Base-by-base conservation (phyloP, 2,329 filamentous ascomycete species). In the Neonectria sp. region DNA sequence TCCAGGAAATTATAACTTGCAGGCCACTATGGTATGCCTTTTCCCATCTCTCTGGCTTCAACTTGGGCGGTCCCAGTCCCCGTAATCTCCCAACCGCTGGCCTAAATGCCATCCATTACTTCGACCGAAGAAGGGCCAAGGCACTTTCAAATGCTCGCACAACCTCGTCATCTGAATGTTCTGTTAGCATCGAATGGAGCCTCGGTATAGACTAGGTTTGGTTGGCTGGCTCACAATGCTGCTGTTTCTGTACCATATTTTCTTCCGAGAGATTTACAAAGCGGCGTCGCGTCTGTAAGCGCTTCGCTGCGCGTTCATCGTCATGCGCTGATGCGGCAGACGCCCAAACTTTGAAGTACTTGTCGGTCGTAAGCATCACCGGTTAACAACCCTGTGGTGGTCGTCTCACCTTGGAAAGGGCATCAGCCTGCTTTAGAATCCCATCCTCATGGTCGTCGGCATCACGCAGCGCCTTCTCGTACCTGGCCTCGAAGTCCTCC, bases 281-380 rank as follows among this genome's bases (percentile, higher is more conserved):
- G 68, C 90, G 86, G 78, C 92, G 90, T 68, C 95, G 90, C 2
- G 95, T 98, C 76, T 92, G 92, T 52, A 97, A 86, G 62, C 95
- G 90, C 80, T 95, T 95, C 69, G 90, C 86, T 27, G 93, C 92
- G 63, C 95, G 89, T 66, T 92, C 91, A 62, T 93, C 90, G 79
- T 97, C 95, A 68, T 93, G 90, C 12, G 85, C 82, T 35, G 90
- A 87, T 1, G 92, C 92, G 13, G 92, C 89, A 24, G 91, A 86
- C 27, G 93, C 92, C 95, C 95, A 98, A 40, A 91, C 83, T 65
- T 87, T 87, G 79, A 97, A 97, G 78, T 92, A 93, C 94, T 97
- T 35, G 71, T 29, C 46, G 51, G 53, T 17, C 11, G 51, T 60
- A 63, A 68, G 60, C 43, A 37, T 55, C 49, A 33, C 43, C 9